These are phyloP conservation scores for Diaporthe destruens DNA, from an alignment of 2,329 filamentous ascomycete genomes.

Conservation along the genomic window DNA sequence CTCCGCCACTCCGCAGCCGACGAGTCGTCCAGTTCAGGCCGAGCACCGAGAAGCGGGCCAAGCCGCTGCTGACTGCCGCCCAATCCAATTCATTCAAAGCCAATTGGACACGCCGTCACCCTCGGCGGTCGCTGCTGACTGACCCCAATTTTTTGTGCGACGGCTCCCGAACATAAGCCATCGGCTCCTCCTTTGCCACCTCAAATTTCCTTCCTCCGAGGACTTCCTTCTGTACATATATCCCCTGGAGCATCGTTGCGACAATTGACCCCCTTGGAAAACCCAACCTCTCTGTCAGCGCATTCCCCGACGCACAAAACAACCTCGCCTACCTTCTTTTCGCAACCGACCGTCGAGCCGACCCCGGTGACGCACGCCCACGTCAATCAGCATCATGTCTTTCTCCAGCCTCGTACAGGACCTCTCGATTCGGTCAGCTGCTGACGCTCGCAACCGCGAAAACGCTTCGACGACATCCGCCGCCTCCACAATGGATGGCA, in stretches of 20 bases:
- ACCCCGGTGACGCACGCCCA: conserved; percentile 1
- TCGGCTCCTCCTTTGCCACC: conserved; percentile 36
- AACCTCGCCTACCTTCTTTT: too few species aligned
- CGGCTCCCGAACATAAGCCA: conserved; percentile 29
- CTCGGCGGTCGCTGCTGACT: conserved; percentile 31
- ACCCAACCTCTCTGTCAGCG: too few species aligned
- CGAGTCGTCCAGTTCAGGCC: background rate
- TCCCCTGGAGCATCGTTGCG: background rate
- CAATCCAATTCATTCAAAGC: conserved; percentile 3
- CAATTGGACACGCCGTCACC: conserved; percentile 24
- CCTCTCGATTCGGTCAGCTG: conserved; percentile 66
- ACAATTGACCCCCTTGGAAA: too few species aligned
- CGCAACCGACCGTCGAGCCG: background rate
- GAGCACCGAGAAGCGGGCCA: conserved; percentile 32
- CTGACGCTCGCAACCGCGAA: conserved; percentile 53
- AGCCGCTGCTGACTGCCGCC: background rate
- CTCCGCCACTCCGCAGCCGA: background rate
- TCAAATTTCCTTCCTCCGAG: conserved; percentile 25
- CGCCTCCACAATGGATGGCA: conserved; percentile 70
- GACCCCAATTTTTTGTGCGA: conserved; percentile 37
- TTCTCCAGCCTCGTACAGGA: conserved; percentile 78
- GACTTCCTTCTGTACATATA: conserved; percentile 3
- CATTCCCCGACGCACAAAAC: too few species aligned
- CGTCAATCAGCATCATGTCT: conserved; percentile 62
- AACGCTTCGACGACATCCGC: conserved; percentile 55